phyloP scores from a whole-genome alignment of 352 stramenopile genomes.

The Phytophthora europaea region DNA sequence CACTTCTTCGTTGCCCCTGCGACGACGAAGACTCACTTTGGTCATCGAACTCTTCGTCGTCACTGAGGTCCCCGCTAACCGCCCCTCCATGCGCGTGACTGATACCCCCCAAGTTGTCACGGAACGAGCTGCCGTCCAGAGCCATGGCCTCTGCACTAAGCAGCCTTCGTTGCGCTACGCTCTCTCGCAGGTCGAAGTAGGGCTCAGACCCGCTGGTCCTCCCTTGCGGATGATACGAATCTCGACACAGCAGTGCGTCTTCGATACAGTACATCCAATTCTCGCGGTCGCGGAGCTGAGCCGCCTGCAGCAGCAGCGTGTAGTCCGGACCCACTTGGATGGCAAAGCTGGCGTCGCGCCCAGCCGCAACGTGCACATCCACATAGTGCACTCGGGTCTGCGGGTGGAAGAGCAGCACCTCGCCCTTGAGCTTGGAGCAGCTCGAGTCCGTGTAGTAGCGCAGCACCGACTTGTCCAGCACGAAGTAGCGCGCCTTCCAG shows the following conservation, averaged over 20 bases:
- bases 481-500: slow-evolving; percentile 84
- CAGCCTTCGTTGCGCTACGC: slow-evolving; percentile 60
- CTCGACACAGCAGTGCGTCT: slow-evolving; percentile 74
- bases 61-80: slow-evolving; percentile 33
- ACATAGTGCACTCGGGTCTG: slow-evolving; percentile 75
- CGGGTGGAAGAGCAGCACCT: slow-evolving; percentile 84
- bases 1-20: slow-evolving; percentile 23
- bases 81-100: slow-evolving; percentile 41
- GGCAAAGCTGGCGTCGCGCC: slow-evolving; percentile 68
- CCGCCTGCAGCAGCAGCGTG: slow-evolving; percentile 68
- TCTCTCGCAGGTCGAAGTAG: slow-evolving; percentile 63
- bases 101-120: slow-evolving; percentile 35
- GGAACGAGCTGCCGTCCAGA: slow-evolving; percentile 38
- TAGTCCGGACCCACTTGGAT: slow-evolving; percentile 73
- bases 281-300: slow-evolving; percentile 66
- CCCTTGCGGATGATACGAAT: slow-evolving; percentile 68
- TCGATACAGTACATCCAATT: slow-evolving; percentile 88
- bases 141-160: slow-evolving; percentile 69
- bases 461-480: slow-evolving; percentile 73
- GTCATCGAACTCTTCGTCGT: slow-evolving; percentile 48
- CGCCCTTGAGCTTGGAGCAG: slow-evolving; percentile 67
- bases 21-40: slow-evolving; percentile 42
- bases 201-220: slow-evolving; percentile 26
- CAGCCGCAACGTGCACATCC: slow-evolving; percentile 64
- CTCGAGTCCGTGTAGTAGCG: slow-evolving; percentile 72